These are phyloP conservation scores for Malus hybrid DNA, from an alignment of 331 rosid genomes.

Conservation along the genomic window DNA sequence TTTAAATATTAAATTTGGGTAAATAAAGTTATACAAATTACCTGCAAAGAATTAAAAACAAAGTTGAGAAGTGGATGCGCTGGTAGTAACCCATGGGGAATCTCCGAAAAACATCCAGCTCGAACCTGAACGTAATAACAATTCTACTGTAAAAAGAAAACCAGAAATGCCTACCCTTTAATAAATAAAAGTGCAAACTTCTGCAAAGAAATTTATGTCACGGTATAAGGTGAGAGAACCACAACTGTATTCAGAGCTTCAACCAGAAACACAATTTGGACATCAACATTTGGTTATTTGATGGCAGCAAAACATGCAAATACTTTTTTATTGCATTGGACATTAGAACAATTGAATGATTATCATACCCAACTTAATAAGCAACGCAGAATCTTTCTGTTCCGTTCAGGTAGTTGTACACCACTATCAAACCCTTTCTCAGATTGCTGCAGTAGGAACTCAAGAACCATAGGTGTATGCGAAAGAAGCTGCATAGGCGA, in stretches of 20 bases:
- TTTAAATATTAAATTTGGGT: conserved; percentile 7
- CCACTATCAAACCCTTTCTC: conserved; percentile 56
- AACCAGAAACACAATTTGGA: background rate
- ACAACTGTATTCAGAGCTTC: background rate
- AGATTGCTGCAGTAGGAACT: conserved; percentile 78
- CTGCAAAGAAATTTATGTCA: background rate
- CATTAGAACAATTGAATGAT: background rate
- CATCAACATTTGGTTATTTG: background rate
- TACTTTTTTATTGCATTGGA: conserved; percentile 3
- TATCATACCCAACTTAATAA: conserved; percentile 87
- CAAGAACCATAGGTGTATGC: conserved; percentile 77
- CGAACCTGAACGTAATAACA: conserved; percentile 53
- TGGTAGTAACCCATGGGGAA: conserved; percentile 67
- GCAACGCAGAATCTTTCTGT: conserved; percentile 84
- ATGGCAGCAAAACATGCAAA: background rate
- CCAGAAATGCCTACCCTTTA: background rate
- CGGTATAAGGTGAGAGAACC: background rate
- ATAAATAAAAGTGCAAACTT: background rate
- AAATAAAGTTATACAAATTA: conserved; percentile 20
- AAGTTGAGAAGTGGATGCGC: conserved; percentile 82
- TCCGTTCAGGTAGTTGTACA: conserved; percentile 57
- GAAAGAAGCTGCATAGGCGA: conserved; percentile 60
- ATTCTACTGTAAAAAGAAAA: background rate
- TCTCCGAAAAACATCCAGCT: conserved; percentile 93
- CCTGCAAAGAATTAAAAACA: conserved; percentile 83